Conservation (phyloP, 2,329 filamentous ascomycete species). For the Celoporthe dispersa region DNA sequence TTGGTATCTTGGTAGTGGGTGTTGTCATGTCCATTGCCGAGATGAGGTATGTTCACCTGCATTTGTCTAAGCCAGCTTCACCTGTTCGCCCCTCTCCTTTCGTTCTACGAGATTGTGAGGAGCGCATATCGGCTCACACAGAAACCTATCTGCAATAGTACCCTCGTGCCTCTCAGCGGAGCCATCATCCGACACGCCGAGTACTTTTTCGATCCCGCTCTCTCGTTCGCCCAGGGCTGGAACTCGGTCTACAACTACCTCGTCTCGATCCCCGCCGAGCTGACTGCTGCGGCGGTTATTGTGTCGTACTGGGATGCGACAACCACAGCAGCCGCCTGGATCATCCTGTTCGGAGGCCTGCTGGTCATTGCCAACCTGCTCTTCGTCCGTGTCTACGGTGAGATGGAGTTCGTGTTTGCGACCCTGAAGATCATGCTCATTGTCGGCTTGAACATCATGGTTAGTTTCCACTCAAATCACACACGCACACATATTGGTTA, state of each 20-base stretch:
- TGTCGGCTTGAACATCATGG: constrained; percentile 22
- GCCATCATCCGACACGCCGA: constrained; percentile 25
- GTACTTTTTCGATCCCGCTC: constrained; percentile 25
- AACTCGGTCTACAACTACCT: constrained; percentile 24
- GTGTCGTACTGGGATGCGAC: constrained; percentile 17
- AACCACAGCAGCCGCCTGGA: constrained; percentile 17
- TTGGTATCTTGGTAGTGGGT: constrained; percentile 14
- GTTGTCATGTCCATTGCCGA: constrained; percentile 24
- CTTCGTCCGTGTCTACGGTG: constrained; percentile 19
- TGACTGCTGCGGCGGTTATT: constrained; percentile 29
- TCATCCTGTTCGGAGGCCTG: constrained; percentile 18
- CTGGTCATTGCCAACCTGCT: constrained; percentile 17
- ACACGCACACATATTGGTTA: neutral
- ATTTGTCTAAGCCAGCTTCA: neutral
- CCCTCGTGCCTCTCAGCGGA: constrained; percentile 23
- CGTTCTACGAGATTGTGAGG: neutral
- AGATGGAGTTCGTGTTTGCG: constrained; percentile 24
- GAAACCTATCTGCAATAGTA: neutral
- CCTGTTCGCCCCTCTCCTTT: neutral
- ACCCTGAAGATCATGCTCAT: constrained; percentile 21
- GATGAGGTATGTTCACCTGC: constrained; percentile 1
- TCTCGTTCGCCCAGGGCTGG: constrained; percentile 28
- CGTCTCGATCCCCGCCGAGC: constrained; percentile 30
- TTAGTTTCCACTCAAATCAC: neutral
- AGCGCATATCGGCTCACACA: neutral